Conservation (phyloP, 2,329 filamentous ascomycete species). For the Colletotrichum filicis region DNA sequence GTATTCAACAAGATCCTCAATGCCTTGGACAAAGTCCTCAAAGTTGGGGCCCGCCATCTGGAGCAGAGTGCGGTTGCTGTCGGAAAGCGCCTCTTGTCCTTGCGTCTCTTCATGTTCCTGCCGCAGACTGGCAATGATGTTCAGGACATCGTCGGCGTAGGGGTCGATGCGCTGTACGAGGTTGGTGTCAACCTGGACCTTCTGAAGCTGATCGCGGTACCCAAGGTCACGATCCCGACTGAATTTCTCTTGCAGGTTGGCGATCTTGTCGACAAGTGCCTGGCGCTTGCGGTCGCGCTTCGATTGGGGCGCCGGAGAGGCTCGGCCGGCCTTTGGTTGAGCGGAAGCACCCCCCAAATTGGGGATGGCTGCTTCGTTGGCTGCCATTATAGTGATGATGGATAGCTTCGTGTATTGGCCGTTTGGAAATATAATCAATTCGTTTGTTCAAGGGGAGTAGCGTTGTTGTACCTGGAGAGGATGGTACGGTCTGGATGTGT, state of each 20-base stretch:
- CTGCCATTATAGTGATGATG: slow-evolving; percentile 46
- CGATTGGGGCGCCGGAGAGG: slow-evolving; percentile 63
- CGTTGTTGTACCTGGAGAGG: not conserved
- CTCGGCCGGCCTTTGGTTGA: slow-evolving; percentile 45
- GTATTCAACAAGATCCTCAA: slow-evolving; percentile 89
- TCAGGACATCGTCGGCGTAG: slow-evolving; percentile 78
- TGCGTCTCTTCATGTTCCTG: slow-evolving; percentile 63
- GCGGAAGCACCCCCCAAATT: slow-evolving; percentile 40
- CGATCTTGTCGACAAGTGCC: slow-evolving; percentile 82
- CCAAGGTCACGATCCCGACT: slow-evolving; percentile 82
- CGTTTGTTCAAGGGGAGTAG: not conserved
- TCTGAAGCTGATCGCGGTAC: slow-evolving; percentile 90
- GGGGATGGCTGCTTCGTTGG: slow-evolving; percentile 49
- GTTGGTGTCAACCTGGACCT: slow-evolving; percentile 90
- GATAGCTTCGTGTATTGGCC: slow-evolving; percentile 8
- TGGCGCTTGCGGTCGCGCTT: slow-evolving; percentile 93
- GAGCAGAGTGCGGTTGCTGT: slow-evolving; percentile 65
- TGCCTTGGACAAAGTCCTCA: slow-evolving; percentile 83
- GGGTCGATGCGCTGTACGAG: slow-evolving; percentile 88
- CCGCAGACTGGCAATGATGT: slow-evolving; percentile 74
- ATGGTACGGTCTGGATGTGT: slow-evolving; percentile 6
- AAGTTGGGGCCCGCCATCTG: slow-evolving; percentile 87
- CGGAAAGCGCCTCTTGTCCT: slow-evolving; percentile 50
- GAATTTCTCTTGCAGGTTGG: slow-evolving; percentile 81
- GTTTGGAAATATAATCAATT: not conserved